These are phyloP conservation scores for Populus simonii DNA, from an alignment of 345 rosid species.

Conservation along the genomic window DNA sequence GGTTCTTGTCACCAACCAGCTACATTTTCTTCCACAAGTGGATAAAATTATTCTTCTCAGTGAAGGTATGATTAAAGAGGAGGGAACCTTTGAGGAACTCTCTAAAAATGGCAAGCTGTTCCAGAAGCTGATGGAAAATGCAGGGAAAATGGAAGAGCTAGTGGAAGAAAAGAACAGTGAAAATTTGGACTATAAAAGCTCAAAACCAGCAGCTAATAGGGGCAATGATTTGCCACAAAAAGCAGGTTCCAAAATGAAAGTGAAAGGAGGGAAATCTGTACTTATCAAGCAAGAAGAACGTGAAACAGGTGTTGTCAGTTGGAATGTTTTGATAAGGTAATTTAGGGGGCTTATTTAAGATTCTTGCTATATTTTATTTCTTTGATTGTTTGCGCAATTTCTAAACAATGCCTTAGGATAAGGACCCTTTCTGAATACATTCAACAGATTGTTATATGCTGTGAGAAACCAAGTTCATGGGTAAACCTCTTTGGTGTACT, in stretches of 20 bases:
- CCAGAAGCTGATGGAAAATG: constrained; percentile 97
- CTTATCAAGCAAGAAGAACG: constrained; percentile 96
- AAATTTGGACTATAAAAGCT: constrained; percentile 33
- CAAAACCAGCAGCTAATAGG: constrained; percentile 49
- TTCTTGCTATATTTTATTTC: not conserved
- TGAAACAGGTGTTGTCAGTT: constrained; percentile 88
- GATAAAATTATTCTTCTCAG: constrained; percentile 86
- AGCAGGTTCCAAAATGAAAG: constrained; percentile 35
- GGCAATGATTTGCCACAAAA: constrained; percentile 39
- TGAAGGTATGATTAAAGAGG: constrained; percentile 87
- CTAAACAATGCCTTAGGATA: not conserved
- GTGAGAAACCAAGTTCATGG: not conserved
- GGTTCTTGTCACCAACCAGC: constrained; percentile 98
- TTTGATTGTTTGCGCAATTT: not conserved
- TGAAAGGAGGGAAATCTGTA: constrained; percentile 69
- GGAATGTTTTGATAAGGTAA: constrained; percentile 76
- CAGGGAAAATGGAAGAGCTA: constrained; percentile 84
- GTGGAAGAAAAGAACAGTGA: constrained; percentile 55
- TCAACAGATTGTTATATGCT: not conserved
- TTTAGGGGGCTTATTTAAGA: not conserved
- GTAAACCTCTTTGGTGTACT: not conserved
- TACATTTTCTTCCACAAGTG: constrained; percentile 96
- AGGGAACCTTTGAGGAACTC: constrained; percentile 90
- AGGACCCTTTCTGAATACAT: not conserved
- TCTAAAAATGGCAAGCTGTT: constrained; percentile 60